Evolutionary conservation across 345 rosid genomes (phyloP), one percentile per base, ranked within the genome.

Genomic region (Citrus maxima): DNA sequence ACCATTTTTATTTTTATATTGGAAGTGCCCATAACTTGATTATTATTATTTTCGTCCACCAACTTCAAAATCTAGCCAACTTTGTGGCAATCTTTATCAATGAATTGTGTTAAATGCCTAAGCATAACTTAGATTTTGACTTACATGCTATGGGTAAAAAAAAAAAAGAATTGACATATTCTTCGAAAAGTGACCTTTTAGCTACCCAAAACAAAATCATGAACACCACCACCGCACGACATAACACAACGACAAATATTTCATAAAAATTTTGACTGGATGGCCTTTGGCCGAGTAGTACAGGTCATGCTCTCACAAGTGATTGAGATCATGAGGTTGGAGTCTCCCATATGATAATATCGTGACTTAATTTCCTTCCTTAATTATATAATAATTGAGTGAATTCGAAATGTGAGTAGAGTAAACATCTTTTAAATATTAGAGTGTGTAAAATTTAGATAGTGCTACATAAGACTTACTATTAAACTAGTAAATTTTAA

Each of bases 51-150:
- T 59, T 24, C 14, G 5, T 13, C 35, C 28, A 63, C 37, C 38
- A 63, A 63, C 67, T 14, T 30, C 10, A 16, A 14, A 30, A 10
- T 63, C 38, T 18, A 63, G 67, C 67, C 67, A 63, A 16, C 38
- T 63, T 28, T 13, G 38, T 28, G 38, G 38, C 38, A 28, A 63
- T 28, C 37, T 14, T 12, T 13, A 14, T 63, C 35, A 63, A 28
- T 54, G 7, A 54, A 54, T 54, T 54, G 67, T 16, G 67, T 16
- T 63, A 63, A 13, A 30, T 64, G 67, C 18, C 12, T 1, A 30
- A 32, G 68, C 10, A 72, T 54, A 55, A 55, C 64, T 32, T 72
- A 10, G 27, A 56, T 21, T 72, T 72, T 72, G 75, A 72, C 49
- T 22, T 55, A 34, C 34, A 0, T 12, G 5, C 9, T 72, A 14